phyloP scores from a whole-genome alignment of 345 rosid species.

The Camelina neglecta region DNA sequence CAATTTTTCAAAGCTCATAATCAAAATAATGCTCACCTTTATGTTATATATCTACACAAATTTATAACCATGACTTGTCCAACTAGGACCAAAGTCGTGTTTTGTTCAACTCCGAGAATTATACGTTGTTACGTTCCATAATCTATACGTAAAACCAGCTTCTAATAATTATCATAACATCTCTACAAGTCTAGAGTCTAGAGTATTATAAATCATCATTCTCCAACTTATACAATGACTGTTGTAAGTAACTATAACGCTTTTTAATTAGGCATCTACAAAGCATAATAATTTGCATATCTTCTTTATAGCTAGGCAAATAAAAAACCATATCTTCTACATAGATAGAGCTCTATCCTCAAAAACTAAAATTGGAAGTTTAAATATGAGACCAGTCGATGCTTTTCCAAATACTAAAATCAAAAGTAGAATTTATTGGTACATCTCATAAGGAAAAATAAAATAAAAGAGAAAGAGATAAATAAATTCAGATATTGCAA shows the following conservation, averaged over 20 bases:
- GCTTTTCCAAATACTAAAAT: constrained; percentile 29
- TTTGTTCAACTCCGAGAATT: not conserved
- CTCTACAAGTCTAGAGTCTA: not conserved
- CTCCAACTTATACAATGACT: not conserved
- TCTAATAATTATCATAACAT: not conserved
- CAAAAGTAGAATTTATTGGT: not conserved
- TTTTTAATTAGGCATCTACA: not conserved
- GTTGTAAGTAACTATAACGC: not conserved
- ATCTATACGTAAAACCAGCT: not conserved
- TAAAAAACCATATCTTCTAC: not conserved
- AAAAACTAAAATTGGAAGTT: not conserved
- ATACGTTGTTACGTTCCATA: not conserved
- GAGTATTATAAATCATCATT: not conserved
- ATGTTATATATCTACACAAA: not conserved
- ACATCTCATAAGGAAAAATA: not conserved
- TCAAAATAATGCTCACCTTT: constrained; percentile 2
- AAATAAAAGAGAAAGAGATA: not conserved
- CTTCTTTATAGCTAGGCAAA: not conserved
- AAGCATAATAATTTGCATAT: not conserved
- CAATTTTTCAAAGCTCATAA: constrained; percentile 21
- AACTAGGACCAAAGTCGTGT: not conserved
- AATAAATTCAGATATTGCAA: constrained; percentile 39
- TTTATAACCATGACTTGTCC: not conserved
- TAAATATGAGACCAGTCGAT: constrained; percentile 7
- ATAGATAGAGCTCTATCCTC: not conserved